Base-by-base conservation (phyloP, 169 alveolate genomes). In the Babesia bovis region DNA sequence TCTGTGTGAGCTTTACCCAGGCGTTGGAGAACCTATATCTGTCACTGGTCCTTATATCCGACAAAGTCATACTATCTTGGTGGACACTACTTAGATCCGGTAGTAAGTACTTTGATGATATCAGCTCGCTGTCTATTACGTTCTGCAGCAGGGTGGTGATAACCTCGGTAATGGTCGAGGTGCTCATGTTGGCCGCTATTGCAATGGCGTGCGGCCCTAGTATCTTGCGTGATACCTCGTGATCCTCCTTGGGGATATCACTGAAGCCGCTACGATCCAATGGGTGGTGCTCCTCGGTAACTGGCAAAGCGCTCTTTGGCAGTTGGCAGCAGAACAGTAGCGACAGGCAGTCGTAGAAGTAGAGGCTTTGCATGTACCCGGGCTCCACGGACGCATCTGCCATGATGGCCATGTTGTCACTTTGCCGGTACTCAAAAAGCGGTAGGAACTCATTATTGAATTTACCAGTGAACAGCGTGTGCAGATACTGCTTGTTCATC, bases 341-440 rank as follows among this genome's bases (percentile, higher is more conserved):
- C 26, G 28, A 4, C 25, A 63, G 19, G 26, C 10, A 2, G 36
- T 63, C 73, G 47, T 36, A 63, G 60, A 63, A 63, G 73, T 63
- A 63, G 40, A 45, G 73, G 36, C 10, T 17, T 1, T 47, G 63
- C 51, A 63, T 9, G 47, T 63, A 60, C 28, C 35, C 73, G 0
- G 47, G 41, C 33, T 63, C 73, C 19, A 49, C 32, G 10, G 73
- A 63, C 10, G 73, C 10, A 28, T 63, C 73, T 35, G 73, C 19
- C 73, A 63, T 63, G 50, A 63, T 28, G 7, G 9, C 36, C 73
- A 63, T 47, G 33, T 63, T 63, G 35, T 63, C 73, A 12, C 7
- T 36, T 5, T 45, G 28, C 33, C 73, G 73, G 0, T 33, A 19
- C 32, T n/a, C 15, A 50, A 63, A 63, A 49, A 63, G n/a, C n/a